Evolutionary conservation across 1,284 basidiomycete genomes (phyloP).

Genomic region (Ustilago esculenta): DNA sequence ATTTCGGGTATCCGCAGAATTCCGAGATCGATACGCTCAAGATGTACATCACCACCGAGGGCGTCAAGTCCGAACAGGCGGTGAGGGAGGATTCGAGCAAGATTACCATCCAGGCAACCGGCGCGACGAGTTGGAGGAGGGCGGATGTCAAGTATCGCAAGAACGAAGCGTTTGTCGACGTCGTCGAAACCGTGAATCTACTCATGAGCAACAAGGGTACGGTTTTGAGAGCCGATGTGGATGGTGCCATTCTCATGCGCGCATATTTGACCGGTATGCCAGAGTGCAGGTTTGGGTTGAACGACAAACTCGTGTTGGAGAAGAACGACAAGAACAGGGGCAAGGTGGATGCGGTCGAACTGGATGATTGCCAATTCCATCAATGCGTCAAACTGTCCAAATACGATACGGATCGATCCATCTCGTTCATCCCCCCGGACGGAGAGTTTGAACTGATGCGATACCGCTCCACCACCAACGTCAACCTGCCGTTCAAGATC

Average conservation of each 20-base stretch:
- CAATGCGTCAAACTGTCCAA: conserved; percentile 95
- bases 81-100: conserved; percentile 90
- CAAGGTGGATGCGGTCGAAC: conserved; percentile 70
- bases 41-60: conserved; percentile 97
- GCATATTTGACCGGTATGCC: conserved; percentile 95
- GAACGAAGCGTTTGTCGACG: conserved; percentile 97
- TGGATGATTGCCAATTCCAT: conserved; percentile 98
- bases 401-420: conserved; percentile 90
- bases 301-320: conserved; percentile 96
- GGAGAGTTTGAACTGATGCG: conserved; percentile 99
- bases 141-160: conserved; percentile 97
- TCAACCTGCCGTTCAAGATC: conserved; percentile 90
- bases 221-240: conserved; percentile 93
- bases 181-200: conserved; percentile 94
- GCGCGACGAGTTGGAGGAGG: conserved; percentile 90
- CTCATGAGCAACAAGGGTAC: conserved; percentile 96
- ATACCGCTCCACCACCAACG: conserved; percentile 93
- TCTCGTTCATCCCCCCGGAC: conserved; percentile 97
- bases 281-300: conserved; percentile 97
- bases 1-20: conserved; percentile 99
- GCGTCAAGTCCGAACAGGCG: conserved; percentile 82
- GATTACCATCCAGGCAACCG: conserved; percentile 94
- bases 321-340: conserved; percentile 71
- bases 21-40: conserved; percentile 97
- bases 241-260: conserved; percentile 97